These are phyloP conservation scores for Populus davidiana DNA, from an alignment of 345 rosid genomes.

Conservation along the genomic window DNA sequence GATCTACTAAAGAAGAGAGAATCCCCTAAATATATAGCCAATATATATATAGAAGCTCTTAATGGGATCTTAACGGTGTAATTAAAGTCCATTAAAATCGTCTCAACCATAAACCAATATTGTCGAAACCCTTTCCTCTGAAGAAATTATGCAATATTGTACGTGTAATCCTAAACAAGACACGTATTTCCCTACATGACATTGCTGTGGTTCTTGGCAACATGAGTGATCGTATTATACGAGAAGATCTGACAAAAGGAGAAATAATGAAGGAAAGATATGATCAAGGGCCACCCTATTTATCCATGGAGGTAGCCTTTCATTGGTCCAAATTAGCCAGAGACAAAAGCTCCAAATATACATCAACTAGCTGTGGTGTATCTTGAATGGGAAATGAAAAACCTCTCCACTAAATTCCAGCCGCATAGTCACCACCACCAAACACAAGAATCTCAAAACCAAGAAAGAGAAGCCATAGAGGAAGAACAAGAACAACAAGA, in stretches of 20 bases:
- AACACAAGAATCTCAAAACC: neutral
- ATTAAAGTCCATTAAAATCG: no score
- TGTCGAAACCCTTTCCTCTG: neutral
- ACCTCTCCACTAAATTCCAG: slow-evolving; percentile 22
- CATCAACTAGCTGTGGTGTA: slow-evolving; percentile 16
- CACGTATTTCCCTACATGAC: neutral
- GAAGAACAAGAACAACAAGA: slow-evolving; percentile 7
- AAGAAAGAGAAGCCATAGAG: neutral
- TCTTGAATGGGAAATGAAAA: slow-evolving; percentile 64
- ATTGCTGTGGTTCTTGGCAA: slow-evolving; percentile 2
- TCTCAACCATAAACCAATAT: no score
- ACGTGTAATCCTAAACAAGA: neutral
- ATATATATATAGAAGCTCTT: no score
- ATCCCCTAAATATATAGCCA: no score
- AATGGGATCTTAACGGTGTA: no score
- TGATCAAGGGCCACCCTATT: slow-evolving; percentile 16
- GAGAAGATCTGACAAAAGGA: no score
- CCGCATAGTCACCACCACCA: neutral
- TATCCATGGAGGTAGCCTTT: slow-evolving; percentile 37
- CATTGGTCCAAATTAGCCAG: slow-evolving; percentile 34
- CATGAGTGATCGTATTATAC: neutral
- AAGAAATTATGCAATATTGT: neutral
- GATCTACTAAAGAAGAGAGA: no score
- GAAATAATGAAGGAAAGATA: neutral
- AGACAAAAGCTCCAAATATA: slow-evolving; percentile 20